Base-by-base conservation (phyloP, 441 rosid species). In the Erysimum cheiri region DNA sequence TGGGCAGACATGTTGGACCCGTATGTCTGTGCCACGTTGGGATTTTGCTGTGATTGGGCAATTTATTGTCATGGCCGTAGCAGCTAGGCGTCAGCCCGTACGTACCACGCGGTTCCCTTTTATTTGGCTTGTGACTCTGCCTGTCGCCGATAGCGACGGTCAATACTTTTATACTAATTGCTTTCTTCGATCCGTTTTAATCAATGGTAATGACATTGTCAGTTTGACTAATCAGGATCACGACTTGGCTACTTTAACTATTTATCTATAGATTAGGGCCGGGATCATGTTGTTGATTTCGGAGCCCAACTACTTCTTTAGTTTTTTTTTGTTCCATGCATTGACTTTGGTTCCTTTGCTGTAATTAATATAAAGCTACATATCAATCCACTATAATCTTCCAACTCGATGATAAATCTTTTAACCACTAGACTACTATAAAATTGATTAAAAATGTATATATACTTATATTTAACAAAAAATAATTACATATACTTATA, bases 11-110 rank as follows among this genome's bases (percentile, higher is more conserved):
- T 7, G 22, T 12, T 6, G 77, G 77, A 39, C 72, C 67, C 82
- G 67, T 53, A 47, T 69, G 88, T 83, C 40, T 57, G 49, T 39
- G 82, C 90, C 92, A 86, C 67, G 80, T 85, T 88, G 86, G 78
- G 85, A 12, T 64, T 33, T 71, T 71, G 44, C 75, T 17, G 36
- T 66, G 60, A 56, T 64, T 64, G 7, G 12, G 57, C 63, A 71
- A 71, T 71, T 60, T 62, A 36, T 57, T 61, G 75, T 71, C 62
- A 61, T 61, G 67, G 60, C 67, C 74, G 67, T 60, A 70, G 52
- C 33, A 70, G 52, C 52, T 52, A 60, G 8, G 52, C 60, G 67
- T 70, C 67, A 60, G 75, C 75, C 69, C 75, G 69, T 71, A 71
- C 75, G 75, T 43, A 71, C 75, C 69, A 71, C 56, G 75, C 75